Evolutionary conservation across 108 stramenopile species (phyloP).

Genomic region (Mediolabrus comicus): DNA sequence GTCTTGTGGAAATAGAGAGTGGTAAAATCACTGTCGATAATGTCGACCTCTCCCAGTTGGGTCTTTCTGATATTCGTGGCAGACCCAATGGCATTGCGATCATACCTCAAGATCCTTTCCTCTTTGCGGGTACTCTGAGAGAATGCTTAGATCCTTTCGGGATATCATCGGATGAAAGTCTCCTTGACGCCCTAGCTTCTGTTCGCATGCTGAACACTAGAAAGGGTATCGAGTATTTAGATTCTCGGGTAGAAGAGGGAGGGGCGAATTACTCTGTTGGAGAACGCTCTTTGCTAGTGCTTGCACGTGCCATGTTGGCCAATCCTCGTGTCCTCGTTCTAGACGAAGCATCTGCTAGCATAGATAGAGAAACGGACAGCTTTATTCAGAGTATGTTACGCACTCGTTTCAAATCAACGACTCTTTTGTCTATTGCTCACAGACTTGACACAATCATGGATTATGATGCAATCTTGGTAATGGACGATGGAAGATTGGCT

Average conservation of each 20-base stretch:
- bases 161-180: conserved; percentile 57
- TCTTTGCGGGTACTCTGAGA: conserved; percentile 90
- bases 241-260: conserved; percentile 74
- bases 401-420: conserved; percentile 77
- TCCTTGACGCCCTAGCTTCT: conserved; percentile 73
- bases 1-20: conserved; percentile 78
- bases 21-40: conserved; percentile 83
- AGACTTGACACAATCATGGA: conserved; percentile 94
- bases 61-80: conserved; percentile 80
- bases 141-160: conserved; percentile 93
- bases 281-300: conserved; percentile 88
- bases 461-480: conserved; percentile 77
- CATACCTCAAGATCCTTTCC: conserved; percentile 95
- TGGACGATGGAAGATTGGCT: conserved; percentile 83
- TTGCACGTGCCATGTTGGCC: conserved; percentile 85
- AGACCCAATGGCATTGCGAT: conserved; percentile 73
- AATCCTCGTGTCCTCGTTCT: conserved; percentile 71
- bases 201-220: conserved; percentile 50
- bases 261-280: conserved; percentile 89
- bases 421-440: conserved; percentile 92
- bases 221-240: conserved; percentile 28
- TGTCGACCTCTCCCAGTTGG: conserved; percentile 64
- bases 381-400: conserved; percentile 91
- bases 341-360: conserved; percentile 81
- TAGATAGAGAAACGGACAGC: conserved; percentile 81